Evolutionary conservation across 768 basidiomycete genomes (phyloP).

Genomic region (Leccinum truebloodii): DNA sequence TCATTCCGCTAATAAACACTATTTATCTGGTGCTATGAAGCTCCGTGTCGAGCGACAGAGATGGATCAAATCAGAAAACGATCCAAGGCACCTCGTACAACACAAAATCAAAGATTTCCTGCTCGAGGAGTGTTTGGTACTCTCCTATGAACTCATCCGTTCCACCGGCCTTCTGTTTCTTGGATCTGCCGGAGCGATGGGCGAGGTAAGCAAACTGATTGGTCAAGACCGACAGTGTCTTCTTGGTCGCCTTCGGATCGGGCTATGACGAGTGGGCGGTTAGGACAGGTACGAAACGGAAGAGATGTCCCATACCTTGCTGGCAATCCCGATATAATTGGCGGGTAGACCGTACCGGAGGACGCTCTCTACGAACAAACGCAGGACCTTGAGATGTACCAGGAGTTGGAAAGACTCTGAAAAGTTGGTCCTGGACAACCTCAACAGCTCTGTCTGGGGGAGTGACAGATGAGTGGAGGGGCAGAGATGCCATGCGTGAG

Average conservation of each 20-base stretch:
- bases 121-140: slow-evolving; percentile 90
- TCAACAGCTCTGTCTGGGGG: slow-evolving; percentile 82
- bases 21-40: slow-evolving; percentile 29
- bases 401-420: slow-evolving; percentile 95
- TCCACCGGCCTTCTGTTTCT: slow-evolving; percentile 34
- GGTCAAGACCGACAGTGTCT: slow-evolving; percentile 71
- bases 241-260: slow-evolving; percentile 81
- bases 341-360: slow-evolving; percentile 94
- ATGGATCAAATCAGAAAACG: slow-evolving; percentile 44
- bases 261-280: slow-evolving; percentile 51
- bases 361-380: slow-evolving; percentile 93
- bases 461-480: slow-evolving; percentile 3
- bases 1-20: slow-evolving; percentile 57
- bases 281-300: slow-evolving; percentile 1
- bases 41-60: not conserved
- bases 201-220: slow-evolving; percentile 79
- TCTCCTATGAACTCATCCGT: slow-evolving; percentile 83
- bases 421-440: slow-evolving; percentile 91
- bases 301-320: slow-evolving; percentile 58
- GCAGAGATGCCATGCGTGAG: too few relatives aligned
- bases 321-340: slow-evolving; percentile 76
- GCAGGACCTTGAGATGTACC: slow-evolving; percentile 89
- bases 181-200: slow-evolving; percentile 58
- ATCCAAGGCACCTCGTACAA: slow-evolving; percentile 94
- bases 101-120: slow-evolving; percentile 95